Conservation (phyloP, 768 basidiomycete genomes). For the Mycena venus region DNA sequence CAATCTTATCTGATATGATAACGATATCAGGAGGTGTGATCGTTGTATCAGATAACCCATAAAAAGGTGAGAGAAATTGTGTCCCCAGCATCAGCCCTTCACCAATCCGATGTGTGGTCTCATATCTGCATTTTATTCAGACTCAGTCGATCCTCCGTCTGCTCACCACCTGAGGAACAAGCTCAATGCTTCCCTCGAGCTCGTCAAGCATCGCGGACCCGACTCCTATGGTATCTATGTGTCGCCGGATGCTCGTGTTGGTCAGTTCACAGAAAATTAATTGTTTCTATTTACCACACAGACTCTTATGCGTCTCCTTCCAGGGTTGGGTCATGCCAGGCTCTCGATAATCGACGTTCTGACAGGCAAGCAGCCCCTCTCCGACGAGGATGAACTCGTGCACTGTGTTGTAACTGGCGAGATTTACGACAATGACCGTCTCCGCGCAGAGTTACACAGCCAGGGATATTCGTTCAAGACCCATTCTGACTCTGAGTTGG, state of each 20-base stretch:
- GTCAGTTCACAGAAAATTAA: background rate
- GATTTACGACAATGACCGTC: conserved; percentile 25
- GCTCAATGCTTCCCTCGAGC: conserved; percentile 9
- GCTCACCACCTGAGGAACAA: background rate
- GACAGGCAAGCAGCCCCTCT: background rate
- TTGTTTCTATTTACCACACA: background rate
- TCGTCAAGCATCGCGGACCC: conserved; percentile 21
- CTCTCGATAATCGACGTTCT: background rate
- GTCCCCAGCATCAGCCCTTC: background rate
- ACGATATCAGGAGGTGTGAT: background rate
- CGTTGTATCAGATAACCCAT: background rate
- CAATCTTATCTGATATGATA: background rate
- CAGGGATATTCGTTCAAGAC: background rate
- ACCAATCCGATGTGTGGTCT: background rate
- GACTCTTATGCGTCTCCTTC: background rate
- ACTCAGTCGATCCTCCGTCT: background rate
- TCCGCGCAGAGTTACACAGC: background rate
- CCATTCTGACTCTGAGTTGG: background rate
- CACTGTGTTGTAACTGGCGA: conserved; percentile 32
- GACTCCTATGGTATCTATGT: conserved; percentile 20
- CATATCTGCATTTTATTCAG: background rate
- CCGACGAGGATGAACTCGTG: conserved; percentile 10
- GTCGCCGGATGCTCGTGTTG: conserved; percentile 20
- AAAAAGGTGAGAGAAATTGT: background rate
- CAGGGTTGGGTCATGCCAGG: background rate